Evolutionary conservation across 2,329 filamentous ascomycete species (phyloP).

Genomic region (Aureobasidium sp.): DNA sequence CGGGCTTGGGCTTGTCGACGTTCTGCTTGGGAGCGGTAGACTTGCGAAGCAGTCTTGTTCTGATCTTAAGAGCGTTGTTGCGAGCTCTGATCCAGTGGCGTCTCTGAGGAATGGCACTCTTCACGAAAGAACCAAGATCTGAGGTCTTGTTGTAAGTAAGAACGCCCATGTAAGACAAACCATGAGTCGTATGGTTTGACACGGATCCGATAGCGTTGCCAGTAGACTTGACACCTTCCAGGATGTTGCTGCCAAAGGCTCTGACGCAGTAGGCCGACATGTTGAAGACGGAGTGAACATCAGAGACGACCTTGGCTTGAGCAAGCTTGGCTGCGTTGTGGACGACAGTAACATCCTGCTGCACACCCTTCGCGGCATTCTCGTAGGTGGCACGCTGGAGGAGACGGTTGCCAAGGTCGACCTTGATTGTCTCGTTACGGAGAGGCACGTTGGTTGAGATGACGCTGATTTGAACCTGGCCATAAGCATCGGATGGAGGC

Average conservation of each 20-base stretch:
- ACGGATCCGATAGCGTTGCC: not conserved
- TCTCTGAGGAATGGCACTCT: constrained; percentile 4
- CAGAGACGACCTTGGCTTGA: constrained; percentile 3
- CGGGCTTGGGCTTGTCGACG: not conserved
- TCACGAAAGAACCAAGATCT: not conserved
- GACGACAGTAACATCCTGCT: constrained; percentile 9
- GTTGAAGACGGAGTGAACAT: constrained; percentile 7
- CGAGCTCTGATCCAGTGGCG: constrained; percentile 3
- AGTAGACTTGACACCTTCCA: not conserved
- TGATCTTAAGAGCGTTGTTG: constrained; percentile 9
- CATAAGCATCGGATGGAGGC: constrained; percentile 3
- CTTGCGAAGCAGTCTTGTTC: not conserved
- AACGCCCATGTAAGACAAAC: not conserved
- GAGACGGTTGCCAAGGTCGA: constrained; percentile 12
- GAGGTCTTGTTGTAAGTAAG: constrained; percentile 8
- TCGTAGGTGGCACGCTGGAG: constrained; percentile 12
- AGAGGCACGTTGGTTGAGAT: not conserved
- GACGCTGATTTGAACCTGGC: constrained; percentile 4
- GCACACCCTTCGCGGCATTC: constrained; percentile 7
- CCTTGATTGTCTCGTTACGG: constrained; percentile 7
- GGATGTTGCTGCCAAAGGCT: not conserved
- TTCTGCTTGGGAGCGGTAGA: not conserved
- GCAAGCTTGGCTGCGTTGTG: constrained; percentile 3
- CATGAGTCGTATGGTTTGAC: not conserved
- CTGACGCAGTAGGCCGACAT: not conserved